A percentile compares a stretch with the other conserved stretches of the same genome.
Evolutionary conservation across 2,329 filamentous ascomycete species (phyloP).

Genomic region (Talaromyces islandicus): DNA sequence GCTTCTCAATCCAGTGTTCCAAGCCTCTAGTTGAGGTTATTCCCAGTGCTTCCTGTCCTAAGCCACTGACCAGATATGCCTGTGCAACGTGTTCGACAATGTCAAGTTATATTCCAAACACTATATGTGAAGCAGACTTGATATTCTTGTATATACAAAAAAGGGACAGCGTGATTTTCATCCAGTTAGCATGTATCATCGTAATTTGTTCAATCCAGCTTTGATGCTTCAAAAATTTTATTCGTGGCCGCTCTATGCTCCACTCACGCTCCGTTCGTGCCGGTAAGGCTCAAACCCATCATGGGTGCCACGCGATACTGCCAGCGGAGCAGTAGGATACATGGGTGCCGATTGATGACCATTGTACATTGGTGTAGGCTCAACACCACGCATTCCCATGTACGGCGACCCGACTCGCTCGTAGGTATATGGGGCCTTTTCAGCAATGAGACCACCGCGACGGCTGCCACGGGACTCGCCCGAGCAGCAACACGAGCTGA

Average conservation of each 20-base stretch:
- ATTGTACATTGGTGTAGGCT: not conserved
- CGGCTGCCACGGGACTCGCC: conserved; percentile 50
- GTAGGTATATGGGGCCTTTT: conserved; percentile 58
- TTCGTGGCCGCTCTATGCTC: not conserved
- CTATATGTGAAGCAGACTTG: not conserved
- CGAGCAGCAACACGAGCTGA: conserved; percentile 86
- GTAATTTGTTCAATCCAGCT: not conserved
- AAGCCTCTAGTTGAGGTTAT: too few species aligned
- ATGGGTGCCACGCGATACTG: not conserved
- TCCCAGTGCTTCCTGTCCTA: too few species aligned
- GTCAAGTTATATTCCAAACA: not conserved
- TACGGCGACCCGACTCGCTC: conserved; percentile 44
- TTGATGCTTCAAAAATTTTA: not conserved
- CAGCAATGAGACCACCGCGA: conserved; percentile 34
- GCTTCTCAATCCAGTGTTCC: too few species aligned
- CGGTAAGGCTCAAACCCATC: conserved; percentile 3
- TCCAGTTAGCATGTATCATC: not conserved
- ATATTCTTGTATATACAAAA: not conserved
- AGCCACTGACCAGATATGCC: too few species aligned
- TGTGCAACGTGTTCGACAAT: too few species aligned
- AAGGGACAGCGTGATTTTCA: not conserved
- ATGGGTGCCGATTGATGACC: not conserved
- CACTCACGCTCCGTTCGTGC: not conserved
- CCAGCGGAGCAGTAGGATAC: not conserved
- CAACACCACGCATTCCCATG: not conserved